A percentile compares a stretch with the other conserved stretches of the same genome.
Evolutionary conservation across 1,139 yeast genomes (phyloP).

Genomic region (Pichia terricola): DNA sequence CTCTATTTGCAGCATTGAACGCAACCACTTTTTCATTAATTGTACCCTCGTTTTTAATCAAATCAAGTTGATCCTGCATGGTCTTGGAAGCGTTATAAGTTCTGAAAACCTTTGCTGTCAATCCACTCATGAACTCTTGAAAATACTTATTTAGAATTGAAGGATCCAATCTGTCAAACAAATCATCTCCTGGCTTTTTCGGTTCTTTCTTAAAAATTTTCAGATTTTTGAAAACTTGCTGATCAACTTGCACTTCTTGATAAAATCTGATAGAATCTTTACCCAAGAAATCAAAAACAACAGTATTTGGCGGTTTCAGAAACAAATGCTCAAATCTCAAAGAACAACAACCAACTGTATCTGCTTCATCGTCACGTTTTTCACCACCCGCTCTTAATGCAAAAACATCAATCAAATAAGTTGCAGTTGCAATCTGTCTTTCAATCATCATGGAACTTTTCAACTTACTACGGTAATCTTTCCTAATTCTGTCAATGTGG

Average conservation of each 20-base stretch:
- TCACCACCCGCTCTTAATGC: slow-evolving; percentile 99
- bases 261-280: slow-evolving; percentile 88
- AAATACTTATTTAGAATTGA: slow-evolving; percentile 73
- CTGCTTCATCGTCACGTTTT: slow-evolving; percentile 95
- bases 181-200: slow-evolving; percentile 82
- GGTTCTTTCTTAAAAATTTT: slow-evolving; percentile 81
- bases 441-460: slow-evolving; percentile 74
- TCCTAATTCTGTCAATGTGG: slow-evolving; percentile 64
- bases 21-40: slow-evolving; percentile 79
- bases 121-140: slow-evolving; percentile 84
- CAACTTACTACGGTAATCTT: slow-evolving; percentile 62
- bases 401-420: slow-evolving; percentile 85
- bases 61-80: slow-evolving; percentile 88
- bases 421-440: slow-evolving; percentile 90
- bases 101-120: slow-evolving; percentile 96
- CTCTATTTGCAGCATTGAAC: slow-evolving; percentile 90
- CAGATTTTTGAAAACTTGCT: slow-evolving; percentile 81
- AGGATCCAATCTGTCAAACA: slow-evolving; percentile 87
- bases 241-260: slow-evolving; percentile 86
- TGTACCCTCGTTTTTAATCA: slow-evolving; percentile 75
- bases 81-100: slow-evolving; percentile 94
- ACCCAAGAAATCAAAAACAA: slow-evolving; percentile 91
- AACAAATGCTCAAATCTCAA: slow-evolving; percentile 83
- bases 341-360: slow-evolving; percentile 97
- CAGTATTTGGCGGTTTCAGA: slow-evolving; percentile 75